These are phyloP conservation scores for Nakazawaea pomicola DNA, from an alignment of 805 yeast species.

Conservation along the genomic window DNA sequence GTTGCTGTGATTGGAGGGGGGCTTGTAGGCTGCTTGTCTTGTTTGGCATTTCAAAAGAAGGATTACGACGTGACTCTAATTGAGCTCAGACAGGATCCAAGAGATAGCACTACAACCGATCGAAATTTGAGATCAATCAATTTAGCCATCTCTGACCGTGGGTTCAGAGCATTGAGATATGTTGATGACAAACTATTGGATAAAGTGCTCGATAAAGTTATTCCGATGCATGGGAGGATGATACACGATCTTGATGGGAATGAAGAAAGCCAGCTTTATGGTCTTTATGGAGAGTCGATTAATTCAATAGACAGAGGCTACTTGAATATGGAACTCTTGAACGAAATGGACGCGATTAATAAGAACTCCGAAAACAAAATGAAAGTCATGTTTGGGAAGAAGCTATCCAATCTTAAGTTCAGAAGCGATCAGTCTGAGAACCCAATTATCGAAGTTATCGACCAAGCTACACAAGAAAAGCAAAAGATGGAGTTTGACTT, in stretches of 20 bases:
- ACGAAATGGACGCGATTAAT: slow-evolving; percentile 50
- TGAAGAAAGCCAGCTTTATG: slow-evolving; percentile 69
- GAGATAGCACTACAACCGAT: slow-evolving; percentile 28
- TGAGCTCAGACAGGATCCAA: slow-evolving; percentile 70
- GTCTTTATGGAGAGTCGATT: slow-evolving; percentile 75
- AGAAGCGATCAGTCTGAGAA: slow-evolving; percentile 13
- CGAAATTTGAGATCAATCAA: slow-evolving; percentile 66
- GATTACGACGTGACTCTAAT: slow-evolving; percentile 71
- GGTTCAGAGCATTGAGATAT: slow-evolving; percentile 61
- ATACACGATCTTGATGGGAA: slow-evolving; percentile 65
- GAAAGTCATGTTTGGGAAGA: slow-evolving; percentile 47
- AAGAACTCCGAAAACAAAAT: slow-evolving; percentile 25
- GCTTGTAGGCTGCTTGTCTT: slow-evolving; percentile 79
- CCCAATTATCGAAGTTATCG: slow-evolving; percentile 12
- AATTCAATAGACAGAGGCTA: slow-evolving; percentile 78
- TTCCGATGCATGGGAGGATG: slow-evolving; percentile 91
- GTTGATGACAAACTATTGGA: slow-evolving; percentile 58
- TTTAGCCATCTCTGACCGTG: slow-evolving; percentile 83
- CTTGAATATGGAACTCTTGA: slow-evolving; percentile 59
- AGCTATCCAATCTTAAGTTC: slow-evolving; percentile 41
- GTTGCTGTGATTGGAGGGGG: slow-evolving; percentile 85
- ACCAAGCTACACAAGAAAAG: not conserved
- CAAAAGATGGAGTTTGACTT: slow-evolving; percentile 40
- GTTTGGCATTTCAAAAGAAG: slow-evolving; percentile 68
- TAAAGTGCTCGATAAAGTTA: slow-evolving; percentile 51